phyloP scores from a whole-genome alignment of 139 green algal genomes.

The Tetradesmus obliquus region DNA sequence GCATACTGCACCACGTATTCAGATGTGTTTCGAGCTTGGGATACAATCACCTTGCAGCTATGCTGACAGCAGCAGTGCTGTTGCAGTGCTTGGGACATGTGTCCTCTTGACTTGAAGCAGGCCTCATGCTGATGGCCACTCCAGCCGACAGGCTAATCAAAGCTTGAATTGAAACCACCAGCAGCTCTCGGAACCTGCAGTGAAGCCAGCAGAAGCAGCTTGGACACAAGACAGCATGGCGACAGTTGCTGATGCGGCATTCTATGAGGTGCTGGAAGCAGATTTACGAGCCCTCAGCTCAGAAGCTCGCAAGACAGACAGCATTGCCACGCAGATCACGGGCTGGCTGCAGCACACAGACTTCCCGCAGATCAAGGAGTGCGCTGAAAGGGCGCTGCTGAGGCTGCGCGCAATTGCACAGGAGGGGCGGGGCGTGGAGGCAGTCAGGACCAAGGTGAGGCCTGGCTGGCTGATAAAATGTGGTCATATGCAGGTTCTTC shows the following conservation, averaged over 20 bases:
- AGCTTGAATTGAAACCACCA: background rate
- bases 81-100: background rate
- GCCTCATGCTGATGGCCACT: background rate
- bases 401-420: slow-evolving; percentile 61
- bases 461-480: background rate
- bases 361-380: slow-evolving; percentile 78
- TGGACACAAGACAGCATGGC: background rate
- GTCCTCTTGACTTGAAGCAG: background rate
- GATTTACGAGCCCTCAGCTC: slow-evolving; percentile 70
- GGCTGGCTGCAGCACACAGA: slow-evolving; percentile 71
- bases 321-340: slow-evolving; percentile 71
- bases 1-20: no score
- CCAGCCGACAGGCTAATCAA: background rate
- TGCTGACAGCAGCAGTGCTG: background rate
- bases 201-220: background rate
- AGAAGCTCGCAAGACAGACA: slow-evolving; percentile 71
- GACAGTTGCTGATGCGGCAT: slow-evolving; percentile 25
- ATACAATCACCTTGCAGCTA: background rate
- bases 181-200: background rate
- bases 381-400: slow-evolving; percentile 72
- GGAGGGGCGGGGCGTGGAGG: slow-evolving; percentile 46
- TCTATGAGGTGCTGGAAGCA: slow-evolving; percentile 66
- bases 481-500: background rate
- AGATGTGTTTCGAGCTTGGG: no score
- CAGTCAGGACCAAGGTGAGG: slow-evolving; percentile 60